These are phyloP conservation scores for Aspergillus niger DNA, from an alignment of 2,329 filamentous ascomycete species.

Conservation along the genomic window DNA sequence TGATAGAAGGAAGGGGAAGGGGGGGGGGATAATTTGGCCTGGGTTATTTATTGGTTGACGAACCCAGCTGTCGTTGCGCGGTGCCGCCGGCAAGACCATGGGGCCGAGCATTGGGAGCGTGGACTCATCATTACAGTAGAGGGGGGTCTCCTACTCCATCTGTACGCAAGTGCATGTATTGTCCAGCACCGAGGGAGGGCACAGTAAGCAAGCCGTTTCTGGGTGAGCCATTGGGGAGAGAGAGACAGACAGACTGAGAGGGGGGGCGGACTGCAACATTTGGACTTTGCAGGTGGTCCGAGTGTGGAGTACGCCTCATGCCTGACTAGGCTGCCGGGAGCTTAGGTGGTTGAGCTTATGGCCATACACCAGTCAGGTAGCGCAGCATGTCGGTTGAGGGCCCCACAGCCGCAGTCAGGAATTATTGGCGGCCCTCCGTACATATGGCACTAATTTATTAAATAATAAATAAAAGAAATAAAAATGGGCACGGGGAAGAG, in stretches of 20 bases:
- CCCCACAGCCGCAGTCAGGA: slow-evolving; percentile 21
- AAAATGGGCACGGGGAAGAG: slow-evolving; percentile 27
- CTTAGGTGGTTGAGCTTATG: slow-evolving; percentile 31
- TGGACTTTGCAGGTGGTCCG: slow-evolving; percentile 21
- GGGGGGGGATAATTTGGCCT: slow-evolving; percentile 2
- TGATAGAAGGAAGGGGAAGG: slow-evolving; percentile 2
- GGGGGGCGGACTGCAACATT: slow-evolving; percentile 20
- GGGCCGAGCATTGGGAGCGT: slow-evolving; percentile 13
- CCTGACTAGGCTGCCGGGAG: slow-evolving; percentile 28
- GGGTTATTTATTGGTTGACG: slow-evolving; percentile 11
- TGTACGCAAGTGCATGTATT: slow-evolving; percentile 23
- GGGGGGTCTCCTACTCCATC: slow-evolving; percentile 21
- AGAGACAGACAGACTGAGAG: background rate
- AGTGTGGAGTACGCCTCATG: slow-evolving; percentile 28
- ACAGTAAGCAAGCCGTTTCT: slow-evolving; percentile 13
- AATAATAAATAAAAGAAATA: slow-evolving; percentile 16
- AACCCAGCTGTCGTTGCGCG: slow-evolving; percentile 18
- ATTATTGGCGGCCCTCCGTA: slow-evolving; percentile 22
- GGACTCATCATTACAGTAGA: slow-evolving; percentile 11
- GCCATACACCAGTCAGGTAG: slow-evolving; percentile 26
- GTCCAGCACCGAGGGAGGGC: slow-evolving; percentile 16
- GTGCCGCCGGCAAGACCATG: slow-evolving; percentile 8
- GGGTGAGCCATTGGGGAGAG: slow-evolving; percentile 6
- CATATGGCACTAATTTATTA: slow-evolving; percentile 21
- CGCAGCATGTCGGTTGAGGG: slow-evolving; percentile 14